Base-by-base conservation (phyloP, 352 stramenopile species). In the Globisporangium radiosum region DNA sequence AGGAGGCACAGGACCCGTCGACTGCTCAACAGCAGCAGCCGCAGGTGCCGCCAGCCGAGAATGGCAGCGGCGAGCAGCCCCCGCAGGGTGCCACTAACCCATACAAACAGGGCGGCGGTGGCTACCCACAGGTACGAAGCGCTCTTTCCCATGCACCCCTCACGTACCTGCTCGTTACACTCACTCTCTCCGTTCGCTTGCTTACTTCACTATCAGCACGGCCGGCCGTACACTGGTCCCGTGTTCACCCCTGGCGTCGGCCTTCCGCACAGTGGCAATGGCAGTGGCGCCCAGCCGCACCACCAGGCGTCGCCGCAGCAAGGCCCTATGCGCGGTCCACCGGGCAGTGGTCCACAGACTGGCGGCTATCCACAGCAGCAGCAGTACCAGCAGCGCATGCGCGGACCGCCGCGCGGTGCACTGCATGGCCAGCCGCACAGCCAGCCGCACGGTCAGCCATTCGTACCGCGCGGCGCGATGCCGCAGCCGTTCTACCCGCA, bases 301-400 rank as follows among this genome's bases (percentile, higher is more conserved):
- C 59, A 63, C n/a, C 66, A 78, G 47, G 62, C 62, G 37, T 66
- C 59, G 36, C 76, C 75, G 54, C 67, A 66, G 49, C 69, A 79
- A 37, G 72, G 80, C 55, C 59, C 54, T 25, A 85, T 85, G 75
- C 71, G 76, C 11, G 73, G 73, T 0, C 73, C 73, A 1, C 73
- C 45, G 0, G 45, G 45, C 70, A n/a, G 70, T 9, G 45, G 45
- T 33, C 43, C 61, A 9, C 49, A 47, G 10, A 38, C 43, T 4
- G 44, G 59, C 39, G 59, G 56, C 44, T 62, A 57, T 7, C 52
- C 45, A 10, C 52, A 39, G 40, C 52, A 42, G 19, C 19, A 78
- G 37, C 62, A 83, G 52, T 65, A 76, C 52, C 71, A 76, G 10
- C 63, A 59, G 47, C 63, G 69, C 17, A 64, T 72, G 62, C 70